phyloP scores from a whole-genome alignment of 306 rosid genomes.

The Pyrus bretschneideri region DNA sequence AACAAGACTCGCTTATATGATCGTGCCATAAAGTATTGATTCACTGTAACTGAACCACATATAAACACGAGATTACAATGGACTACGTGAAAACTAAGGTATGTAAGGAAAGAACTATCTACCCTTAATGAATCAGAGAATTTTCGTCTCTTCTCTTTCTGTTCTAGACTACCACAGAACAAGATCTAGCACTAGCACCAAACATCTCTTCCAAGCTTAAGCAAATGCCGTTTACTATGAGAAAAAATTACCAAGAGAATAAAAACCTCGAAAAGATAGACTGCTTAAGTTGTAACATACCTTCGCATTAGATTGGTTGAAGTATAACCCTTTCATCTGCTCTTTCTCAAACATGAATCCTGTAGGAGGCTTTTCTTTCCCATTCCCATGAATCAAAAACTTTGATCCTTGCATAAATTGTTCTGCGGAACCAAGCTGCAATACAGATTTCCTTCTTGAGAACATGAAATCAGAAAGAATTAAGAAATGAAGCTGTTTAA shows the following conservation, averaged over 20 bases:
- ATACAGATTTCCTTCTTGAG: slow-evolving; percentile 16
- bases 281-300: slow-evolving; percentile 28
- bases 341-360: slow-evolving; percentile 99
- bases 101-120: background rate
- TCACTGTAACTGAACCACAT: background rate
- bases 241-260: background rate
- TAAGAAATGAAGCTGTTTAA: background rate
- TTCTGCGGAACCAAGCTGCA: slow-evolving; percentile 90
- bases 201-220: background rate
- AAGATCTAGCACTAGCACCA: background rate
- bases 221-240: background rate
- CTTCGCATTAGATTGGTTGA: slow-evolving; percentile 85
- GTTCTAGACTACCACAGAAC: background rate
- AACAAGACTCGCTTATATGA: background rate
- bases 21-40: background rate
- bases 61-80: background rate
- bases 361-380: slow-evolving; percentile 78
- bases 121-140: background rate
- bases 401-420: slow-evolving; percentile 76
- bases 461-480: slow-evolving; percentile 5
- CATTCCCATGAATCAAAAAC: slow-evolving; percentile 79
- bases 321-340: slow-evolving; percentile 89
- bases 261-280: background rate
- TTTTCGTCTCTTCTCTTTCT: background rate
- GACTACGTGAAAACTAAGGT: background rate